phyloP scores from a whole-genome alignment of 108 stramenopile genomes.

The Conticribra weissflogii region DNA sequence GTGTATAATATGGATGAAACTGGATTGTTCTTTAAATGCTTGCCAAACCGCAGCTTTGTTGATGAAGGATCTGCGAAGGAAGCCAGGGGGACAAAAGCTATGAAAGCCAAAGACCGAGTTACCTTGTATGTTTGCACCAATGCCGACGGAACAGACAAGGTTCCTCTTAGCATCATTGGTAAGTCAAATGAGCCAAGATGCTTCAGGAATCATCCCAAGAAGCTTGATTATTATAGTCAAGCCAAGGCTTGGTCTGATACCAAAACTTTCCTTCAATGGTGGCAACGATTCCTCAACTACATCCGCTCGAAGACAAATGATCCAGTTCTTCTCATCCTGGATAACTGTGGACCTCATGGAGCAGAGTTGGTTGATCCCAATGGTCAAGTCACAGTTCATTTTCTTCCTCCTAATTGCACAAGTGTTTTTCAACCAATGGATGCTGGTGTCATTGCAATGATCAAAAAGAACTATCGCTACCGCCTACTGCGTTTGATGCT shows the following conservation, averaged over 20 bases:
- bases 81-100: neutral
- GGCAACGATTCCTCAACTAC: neutral
- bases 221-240: neutral
- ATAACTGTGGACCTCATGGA: slow-evolving; percentile 7
- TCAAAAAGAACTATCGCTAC: slow-evolving; percentile 7
- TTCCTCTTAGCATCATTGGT: slow-evolving; percentile 4
- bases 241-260: neutral
- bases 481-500: neutral
- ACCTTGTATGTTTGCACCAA: neutral
- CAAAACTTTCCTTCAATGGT: neutral
- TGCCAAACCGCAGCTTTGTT: slow-evolving; percentile 2
- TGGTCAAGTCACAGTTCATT: neutral
- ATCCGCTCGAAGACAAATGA: neutral
- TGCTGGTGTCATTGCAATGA: slow-evolving; percentile 2
- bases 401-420: slow-evolving; percentile 1
- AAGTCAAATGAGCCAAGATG: neutral
- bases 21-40: neutral
- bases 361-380: neutral
- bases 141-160: neutral
- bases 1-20: slow-evolving; percentile 7
- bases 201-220: neutral
- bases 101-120: slow-evolving; percentile 6
- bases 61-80: neutral
- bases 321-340: neutral
- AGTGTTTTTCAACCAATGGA: slow-evolving; percentile 3